Evolutionary conservation across 1,139 yeast species (phyloP), one percentile per base, ranked within the genome.

Genomic region (Debaryomyces singareniensis): DNA sequence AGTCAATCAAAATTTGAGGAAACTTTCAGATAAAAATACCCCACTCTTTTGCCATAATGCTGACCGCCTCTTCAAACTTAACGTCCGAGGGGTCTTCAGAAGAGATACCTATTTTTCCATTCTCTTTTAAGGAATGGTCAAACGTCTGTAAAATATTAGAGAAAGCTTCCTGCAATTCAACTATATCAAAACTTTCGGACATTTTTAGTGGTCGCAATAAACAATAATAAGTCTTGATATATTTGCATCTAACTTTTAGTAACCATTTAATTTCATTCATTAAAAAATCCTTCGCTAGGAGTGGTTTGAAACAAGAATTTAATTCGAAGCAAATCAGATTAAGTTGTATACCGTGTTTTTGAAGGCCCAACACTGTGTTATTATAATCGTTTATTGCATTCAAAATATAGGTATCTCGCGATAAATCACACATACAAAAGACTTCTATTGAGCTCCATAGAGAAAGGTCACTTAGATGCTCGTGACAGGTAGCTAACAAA

Each of bases 391-490:
- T 37, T 4, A 43, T 29, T 3, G 42, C 28, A 25, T 40, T 46
- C 38, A 70, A 70, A 62, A 14, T 61, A 32, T 4, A 20, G 3
- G 16, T 13, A 5, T 20, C 24, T 20, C 12, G 11, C 18, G n/a
- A 13, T n/a, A 6, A 5, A 5, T 13, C 12, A 15, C 29, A 26
- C 24, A 13, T 9, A 7, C 21, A 26, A 13, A 27, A 33, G 9
- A 27, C 29, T 24, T 28, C 34, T 6, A 25, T 33, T 15, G 32
- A 28, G 25, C 29, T 40, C 71, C 71, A 66, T 15, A 63, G 30
- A 2, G 69, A 58, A 1, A 53, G 52, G 36, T 66, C 71, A 3
- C 40, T 32, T n/a, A 61, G 41, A 23, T 43, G 38, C 9, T 32
- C 27, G 15, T 44, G 53, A 29, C 67, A 58, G 5, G 29, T 21